Percentiles rank a stretch among this genome's conserved stretches.
phyloP scores from a whole-genome alignment of 805 yeast genomes.

The Myxozyma mucilagina region DNA sequence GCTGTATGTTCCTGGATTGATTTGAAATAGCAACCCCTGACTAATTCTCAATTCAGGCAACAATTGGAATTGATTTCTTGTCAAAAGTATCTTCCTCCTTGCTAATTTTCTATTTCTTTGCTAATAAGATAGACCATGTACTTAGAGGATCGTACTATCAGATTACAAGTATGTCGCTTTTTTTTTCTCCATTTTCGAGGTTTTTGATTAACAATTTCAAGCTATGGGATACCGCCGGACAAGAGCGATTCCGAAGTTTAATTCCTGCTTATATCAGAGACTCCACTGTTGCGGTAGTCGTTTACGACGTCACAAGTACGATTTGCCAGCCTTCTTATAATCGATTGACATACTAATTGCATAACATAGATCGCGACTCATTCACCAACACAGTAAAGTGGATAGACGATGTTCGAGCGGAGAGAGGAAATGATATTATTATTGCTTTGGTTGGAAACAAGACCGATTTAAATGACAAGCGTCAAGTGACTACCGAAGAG shows the following conservation, averaged over 20 bases:
- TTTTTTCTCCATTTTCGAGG: background rate
- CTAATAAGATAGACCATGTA: constrained; percentile 64
- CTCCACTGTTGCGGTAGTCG: constrained; percentile 94
- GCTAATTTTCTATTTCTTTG: background rate
- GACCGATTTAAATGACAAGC: constrained; percentile 75
- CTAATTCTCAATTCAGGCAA: constrained; percentile 54
- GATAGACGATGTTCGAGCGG: constrained; percentile 93
- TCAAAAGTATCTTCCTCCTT: constrained; percentile 53
- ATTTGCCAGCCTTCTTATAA: background rate
- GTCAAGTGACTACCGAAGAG: constrained; percentile 86
- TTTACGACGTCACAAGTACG: constrained; percentile 86
- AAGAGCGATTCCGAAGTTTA: constrained; percentile 89
- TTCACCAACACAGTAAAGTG: constrained; percentile 84
- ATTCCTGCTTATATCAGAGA: constrained; percentile 96
- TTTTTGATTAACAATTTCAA: background rate
- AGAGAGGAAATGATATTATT: constrained; percentile 86
- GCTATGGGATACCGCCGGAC: constrained; percentile 89
- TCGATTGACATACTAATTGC: background rate
- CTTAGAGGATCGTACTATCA: constrained; percentile 89
- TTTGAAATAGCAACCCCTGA: background rate
- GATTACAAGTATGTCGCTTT: constrained; percentile 59
- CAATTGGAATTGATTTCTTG: constrained; percentile 94
- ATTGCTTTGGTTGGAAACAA: constrained; percentile 92
- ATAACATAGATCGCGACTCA: constrained; percentile 51
- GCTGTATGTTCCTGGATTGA: constrained; percentile 43